Base-by-base conservation (phyloP, 2,329 filamentous ascomycete genomes). In the Sporothrix humicola region DNA sequence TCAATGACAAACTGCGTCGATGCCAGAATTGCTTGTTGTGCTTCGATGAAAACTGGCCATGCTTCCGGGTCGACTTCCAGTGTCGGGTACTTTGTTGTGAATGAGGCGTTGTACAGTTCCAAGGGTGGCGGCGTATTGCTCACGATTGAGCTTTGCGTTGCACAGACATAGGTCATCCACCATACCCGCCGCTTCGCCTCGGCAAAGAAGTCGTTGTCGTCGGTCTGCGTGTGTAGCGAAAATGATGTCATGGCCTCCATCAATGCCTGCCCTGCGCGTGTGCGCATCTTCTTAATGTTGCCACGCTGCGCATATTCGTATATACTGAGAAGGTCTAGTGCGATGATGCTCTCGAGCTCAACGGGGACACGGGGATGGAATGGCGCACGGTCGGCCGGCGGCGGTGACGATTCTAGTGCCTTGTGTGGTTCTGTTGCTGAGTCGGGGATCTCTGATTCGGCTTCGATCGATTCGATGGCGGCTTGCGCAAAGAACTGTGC, bases 81-180 rank as follows among this genome's bases (percentile, higher is more conserved):
- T 0, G 79, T 81, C 1, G 85, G 85, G 37, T 82, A 81, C 65
- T 81, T 81, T 3, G 85, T 82, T 3, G 83, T 86, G 71, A 85
- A 87, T 58, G 82, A 83, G 3, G 83, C 23, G 3, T 15, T 26
- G 44, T 73, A 77, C 3, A 77, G 72, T n/a, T 76, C 74, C n/a
- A 76, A 44, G 0, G 76, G 76, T 0, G 76, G 76, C 12, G 76
- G 73, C 74, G 82, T 83, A 72, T 85, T 86, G 79, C 84, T 86
- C 26, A 87, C 84, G 71, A 87, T 86, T 1, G 85, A 83, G 12
- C 82, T 84, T 77, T 88, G 86, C 58, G 84, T 86, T 5, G 84
- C 83, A 73, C 82, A 84, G 17, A 86, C 82, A 73, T 87, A 88
- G 80, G 85, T 87, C 84, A 87, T 87, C 86, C 86, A 87, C 85